Evolutionary conservation across 2,329 filamentous ascomycete species (phyloP).

Genomic region (Cytospora paraplurivora): DNA sequence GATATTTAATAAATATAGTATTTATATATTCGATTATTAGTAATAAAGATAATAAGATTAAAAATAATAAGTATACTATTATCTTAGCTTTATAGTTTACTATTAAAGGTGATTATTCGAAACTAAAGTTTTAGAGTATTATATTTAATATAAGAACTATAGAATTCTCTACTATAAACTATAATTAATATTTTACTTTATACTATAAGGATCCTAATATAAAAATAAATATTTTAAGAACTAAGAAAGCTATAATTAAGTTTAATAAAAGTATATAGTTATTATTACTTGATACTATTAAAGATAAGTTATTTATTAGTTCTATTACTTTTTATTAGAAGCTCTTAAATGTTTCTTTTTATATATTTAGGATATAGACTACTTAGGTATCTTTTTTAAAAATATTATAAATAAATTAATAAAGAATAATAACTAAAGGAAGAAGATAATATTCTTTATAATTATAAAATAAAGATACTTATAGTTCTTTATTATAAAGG

Average conservation of each 20-base stretch:
- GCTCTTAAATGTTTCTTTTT: neutral
- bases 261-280: neutral
- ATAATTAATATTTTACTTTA: neutral
- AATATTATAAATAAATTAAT: neutral
- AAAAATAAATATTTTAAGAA: neutral
- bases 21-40: neutral
- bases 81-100: neutral
- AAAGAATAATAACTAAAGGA: neutral
- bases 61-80: neutral
- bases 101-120: neutral
- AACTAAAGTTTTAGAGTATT: neutral
- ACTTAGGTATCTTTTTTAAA: neutral
- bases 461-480: too few species aligned
- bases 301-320: neutral
- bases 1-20: conserved; percentile 1
- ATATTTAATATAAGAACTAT: neutral
- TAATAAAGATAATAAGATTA: neutral
- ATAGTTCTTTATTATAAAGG: too few species aligned
- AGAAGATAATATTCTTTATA: neutral
- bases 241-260: neutral
- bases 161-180: too few species aligned
- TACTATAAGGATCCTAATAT: neutral
- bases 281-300: neutral
- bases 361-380: neutral
- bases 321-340: neutral